Base-by-base conservation (phyloP, 371 early-diverging fungal species). In the Nematocida major region DNA sequence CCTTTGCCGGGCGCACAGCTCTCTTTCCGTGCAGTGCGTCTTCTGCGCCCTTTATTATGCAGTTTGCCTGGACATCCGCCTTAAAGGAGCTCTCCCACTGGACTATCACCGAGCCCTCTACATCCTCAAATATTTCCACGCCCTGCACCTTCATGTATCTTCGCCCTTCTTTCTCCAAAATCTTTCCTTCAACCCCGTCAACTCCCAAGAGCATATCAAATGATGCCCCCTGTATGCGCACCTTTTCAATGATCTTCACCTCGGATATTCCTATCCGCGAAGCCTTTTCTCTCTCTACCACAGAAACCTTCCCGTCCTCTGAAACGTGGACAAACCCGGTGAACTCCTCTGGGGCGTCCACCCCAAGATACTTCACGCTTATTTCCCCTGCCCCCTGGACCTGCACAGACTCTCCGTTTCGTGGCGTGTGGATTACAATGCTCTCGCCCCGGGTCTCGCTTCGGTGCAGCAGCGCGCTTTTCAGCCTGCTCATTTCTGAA, bases 401-500 rank as follows among this genome's bases (percentile, higher is more conserved):
- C 69, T 88, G 89, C 36, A 95, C 91, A 0, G 91, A 87, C 80
- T 96, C 95, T 59, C 92, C 91, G 84, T 97, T 96, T 79, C 88
- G 88, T 5, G 97, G 96, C 1, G 95, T 90, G 80, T 89, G 90
- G 26, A 86, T 90, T 47, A 89, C 87, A 69, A 94, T 88, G 40
- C 89, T 87, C 57, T 91, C 88, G 67, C 92, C 86, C 13, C 88
- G 85, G 78, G 92, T 92, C 20, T 88, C 87, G 82, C 90, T 93
- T 80, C 88, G 87, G 84, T 90, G 90, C 79, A 88, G 87, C 28
- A 99, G 82, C 0, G 96, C 95, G 63, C 91, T 89, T 73, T 90
- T 89, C 73, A 99, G 85, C 59, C 96, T 88, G n/a, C 87, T 89
- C 99, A 99, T 99, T 34, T 93, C 92, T 82, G 93, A 95, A 15